Base-by-base conservation (phyloP, 2,329 filamentous ascomycete genomes). In the Blastomyces parvus region DNA sequence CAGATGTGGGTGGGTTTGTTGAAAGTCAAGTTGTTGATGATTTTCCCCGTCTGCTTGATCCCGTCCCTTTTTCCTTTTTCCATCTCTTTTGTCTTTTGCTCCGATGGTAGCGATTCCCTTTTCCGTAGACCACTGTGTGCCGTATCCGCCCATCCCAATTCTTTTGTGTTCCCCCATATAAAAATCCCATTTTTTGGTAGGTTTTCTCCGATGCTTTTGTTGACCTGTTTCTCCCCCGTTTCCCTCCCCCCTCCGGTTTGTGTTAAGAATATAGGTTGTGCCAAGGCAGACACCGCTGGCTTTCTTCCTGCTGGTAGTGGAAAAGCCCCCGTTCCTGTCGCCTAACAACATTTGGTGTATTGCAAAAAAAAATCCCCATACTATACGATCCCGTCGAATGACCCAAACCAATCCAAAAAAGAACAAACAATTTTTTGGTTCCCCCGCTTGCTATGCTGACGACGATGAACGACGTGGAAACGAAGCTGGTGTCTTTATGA, bases 371-470 rank as follows among this genome's bases (percentile, higher is more conserved):
- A 42, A 42, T 27, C 22, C 36, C 36, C 40, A 56, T 55, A 62
- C 60, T 40, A 62, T 56, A 36, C 36, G 17, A 56, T 38, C 27
- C 14, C 11, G 42, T 27, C 50, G 14, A 2, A 38, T 14, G 27
- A 56, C 11, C 53, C 25, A 48, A 56, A 56, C 8, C 52, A 36
- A 33, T 22, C 40, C 50, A 42, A 42, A 17, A 42, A 42, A 19
- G 40, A 42, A 42, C 13, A 52, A 62, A 62, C 52, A n/a, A 30
- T 17, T 42, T 58, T 38, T 62, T 36, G 19, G 17, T 50, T 50
- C 30, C 48, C 50, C n/a, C 60, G 62, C 62, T 66, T 61, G 63
- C 63, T 64, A 66, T 64, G 64, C 64, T 66, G 64, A 63, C 63
- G 64, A 36, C 33, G 5, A 36, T 36, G 33, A 36, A 66, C 60